phyloP scores from a whole-genome alignment of 1,284 basidiomycete species.

The Earliella scabrosa region DNA sequence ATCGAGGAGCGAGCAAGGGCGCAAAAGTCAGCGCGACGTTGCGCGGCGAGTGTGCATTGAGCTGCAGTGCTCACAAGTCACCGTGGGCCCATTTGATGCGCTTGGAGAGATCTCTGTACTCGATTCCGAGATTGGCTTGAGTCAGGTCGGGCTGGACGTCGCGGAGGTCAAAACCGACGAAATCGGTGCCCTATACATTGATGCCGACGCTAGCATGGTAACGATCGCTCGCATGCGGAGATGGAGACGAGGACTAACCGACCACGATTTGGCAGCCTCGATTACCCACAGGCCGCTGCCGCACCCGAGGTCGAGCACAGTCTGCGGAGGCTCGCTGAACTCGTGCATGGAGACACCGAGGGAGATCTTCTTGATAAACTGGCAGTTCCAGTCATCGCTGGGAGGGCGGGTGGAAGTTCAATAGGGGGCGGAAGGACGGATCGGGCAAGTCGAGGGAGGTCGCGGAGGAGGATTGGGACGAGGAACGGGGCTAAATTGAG shows the following conservation, averaged over 20 bases:
- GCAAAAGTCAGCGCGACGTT: not conserved
- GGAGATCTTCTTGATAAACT: conserved; percentile 57
- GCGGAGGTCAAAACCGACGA: conserved; percentile 65
- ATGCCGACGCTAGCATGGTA: not conserved
- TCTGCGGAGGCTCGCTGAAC: conserved; percentile 52
- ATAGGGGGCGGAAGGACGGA: not conserved
- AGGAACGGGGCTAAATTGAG: conserved; percentile 1
- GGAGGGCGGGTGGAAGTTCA: not conserved
- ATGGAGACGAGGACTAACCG: conserved; percentile 43
- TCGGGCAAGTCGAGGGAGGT: not conserved
- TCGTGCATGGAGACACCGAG: conserved; percentile 55
- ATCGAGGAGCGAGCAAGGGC: not conserved
- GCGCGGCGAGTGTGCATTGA: not conserved
- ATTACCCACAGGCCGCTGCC: conserved; percentile 80
- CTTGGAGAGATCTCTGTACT: conserved; percentile 43
- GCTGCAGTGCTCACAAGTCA: conserved; percentile 64
- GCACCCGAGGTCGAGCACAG: conserved; percentile 77
- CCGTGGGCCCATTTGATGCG: conserved; percentile 70
- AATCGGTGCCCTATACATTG: conserved; percentile 50
- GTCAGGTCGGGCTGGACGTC: conserved; percentile 60
- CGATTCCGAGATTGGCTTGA: conserved; percentile 33
- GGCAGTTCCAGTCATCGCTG: conserved; percentile 73
- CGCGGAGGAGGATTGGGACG: not conserved
- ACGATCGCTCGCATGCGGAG: not conserved
- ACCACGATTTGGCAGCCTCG: conserved; percentile 67